Evolutionary conservation across 495 filamentous ascomycete genomes (phyloP).

Genomic region (Penicillium canescens): DNA sequence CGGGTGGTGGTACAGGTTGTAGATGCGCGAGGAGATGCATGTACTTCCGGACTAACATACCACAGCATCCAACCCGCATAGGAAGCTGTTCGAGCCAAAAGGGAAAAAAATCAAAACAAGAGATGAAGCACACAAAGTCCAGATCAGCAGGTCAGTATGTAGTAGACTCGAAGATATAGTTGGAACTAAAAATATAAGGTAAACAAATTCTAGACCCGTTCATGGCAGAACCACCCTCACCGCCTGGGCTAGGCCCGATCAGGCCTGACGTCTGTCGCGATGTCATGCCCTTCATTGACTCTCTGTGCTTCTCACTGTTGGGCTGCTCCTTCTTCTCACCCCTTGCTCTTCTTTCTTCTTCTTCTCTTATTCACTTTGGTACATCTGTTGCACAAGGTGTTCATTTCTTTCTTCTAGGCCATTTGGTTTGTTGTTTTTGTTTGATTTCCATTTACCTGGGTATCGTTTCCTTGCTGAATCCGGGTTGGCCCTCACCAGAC

Average conservation of each 20-base stretch:
- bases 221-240: conserved; percentile 23
- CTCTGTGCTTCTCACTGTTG: conserved; percentile 18
- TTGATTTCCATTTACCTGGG: conserved; percentile 3
- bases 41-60: conserved; percentile 3
- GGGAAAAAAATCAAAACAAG: not conserved
- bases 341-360: conserved; percentile 24
- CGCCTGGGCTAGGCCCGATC: conserved; percentile 29
- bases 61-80: conserved; percentile 5
- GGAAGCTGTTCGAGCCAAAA: not conserved
- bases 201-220: conserved; percentile 8
- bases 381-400: conserved; percentile 3
- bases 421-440: not conserved
- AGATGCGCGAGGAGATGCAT: conserved; percentile 1
- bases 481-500: conserved; percentile 1
- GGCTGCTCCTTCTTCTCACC: conserved; percentile 16
- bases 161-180: not conserved
- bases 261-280: conserved; percentile 32
- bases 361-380: not conserved
- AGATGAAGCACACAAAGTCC: not conserved
- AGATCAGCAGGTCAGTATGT: not conserved
- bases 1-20: conserved; percentile 5
- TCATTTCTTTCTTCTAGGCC: not conserved
- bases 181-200: conserved; percentile 5
- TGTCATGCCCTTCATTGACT: conserved; percentile 28
- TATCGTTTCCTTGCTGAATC: conserved; percentile 12